Conservation (phyloP, 2,329 filamentous ascomycete species). For the Fusarium sp. region DNA sequence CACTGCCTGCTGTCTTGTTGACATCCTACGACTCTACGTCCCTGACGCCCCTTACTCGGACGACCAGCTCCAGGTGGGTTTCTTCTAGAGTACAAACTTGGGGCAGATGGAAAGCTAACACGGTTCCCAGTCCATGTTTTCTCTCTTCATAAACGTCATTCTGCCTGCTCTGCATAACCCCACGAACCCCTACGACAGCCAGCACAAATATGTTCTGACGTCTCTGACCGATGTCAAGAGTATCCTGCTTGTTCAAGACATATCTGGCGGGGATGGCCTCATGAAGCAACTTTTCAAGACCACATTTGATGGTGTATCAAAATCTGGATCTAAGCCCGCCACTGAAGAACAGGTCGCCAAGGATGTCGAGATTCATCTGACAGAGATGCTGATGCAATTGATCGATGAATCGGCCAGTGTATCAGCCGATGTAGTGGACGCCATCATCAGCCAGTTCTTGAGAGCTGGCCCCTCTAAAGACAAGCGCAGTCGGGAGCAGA, state of each 20-base stretch:
- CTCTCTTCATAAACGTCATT: slow-evolving; percentile 81
- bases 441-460: slow-evolving; percentile 94
- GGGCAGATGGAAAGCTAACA: slow-evolving; percentile 35
- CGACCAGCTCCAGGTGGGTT: slow-evolving; percentile 81
- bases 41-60: slow-evolving; percentile 93
- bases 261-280: slow-evolving; percentile 80
- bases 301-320: slow-evolving; percentile 91
- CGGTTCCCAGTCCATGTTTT: slow-evolving; percentile 82
- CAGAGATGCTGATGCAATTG: slow-evolving; percentile 79
- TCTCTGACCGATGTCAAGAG: slow-evolving; percentile 94
- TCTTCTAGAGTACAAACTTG: neutral
- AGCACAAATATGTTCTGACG: slow-evolving; percentile 89
- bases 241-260: slow-evolving; percentile 87
- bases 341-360: slow-evolving; percentile 85
- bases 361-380: slow-evolving; percentile 93
- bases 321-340: slow-evolving; percentile 70
- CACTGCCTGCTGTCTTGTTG: slow-evolving; percentile 86
- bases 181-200: slow-evolving; percentile 86
- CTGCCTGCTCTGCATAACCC: slow-evolving; percentile 86
- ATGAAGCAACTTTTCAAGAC: slow-evolving; percentile 82
- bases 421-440: slow-evolving; percentile 83
- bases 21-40: slow-evolving; percentile 90
- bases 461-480: slow-evolving; percentile 78
- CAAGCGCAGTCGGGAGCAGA: slow-evolving; percentile 67
- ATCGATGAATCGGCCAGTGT: slow-evolving; percentile 84